These are phyloP conservation scores for Camelina hispida DNA, from an alignment of 345 rosid genomes.

Conservation along the genomic window DNA sequence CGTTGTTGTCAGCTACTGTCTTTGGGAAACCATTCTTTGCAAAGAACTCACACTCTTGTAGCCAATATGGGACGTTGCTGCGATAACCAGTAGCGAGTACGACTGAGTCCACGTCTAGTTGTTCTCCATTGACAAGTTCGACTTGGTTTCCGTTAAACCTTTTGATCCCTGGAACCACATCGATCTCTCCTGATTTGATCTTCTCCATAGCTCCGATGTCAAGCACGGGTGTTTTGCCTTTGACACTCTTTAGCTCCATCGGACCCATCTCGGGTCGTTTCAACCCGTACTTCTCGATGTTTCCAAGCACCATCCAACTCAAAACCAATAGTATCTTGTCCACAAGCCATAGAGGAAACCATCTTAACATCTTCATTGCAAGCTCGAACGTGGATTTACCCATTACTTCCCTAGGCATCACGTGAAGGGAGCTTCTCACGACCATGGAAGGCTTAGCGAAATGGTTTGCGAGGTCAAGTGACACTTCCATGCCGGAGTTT, in stretches of 20 bases:
- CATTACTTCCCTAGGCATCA: constrained; percentile 65
- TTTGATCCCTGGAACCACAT: constrained; percentile 76
- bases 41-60: constrained; percentile 84
- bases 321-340: constrained; percentile 64
- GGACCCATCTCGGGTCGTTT: constrained; percentile 79
- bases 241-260: constrained; percentile 56
- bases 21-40: constrained; percentile 75
- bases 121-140: constrained; percentile 63
- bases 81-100: constrained; percentile 81
- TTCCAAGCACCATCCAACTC: constrained; percentile 65
- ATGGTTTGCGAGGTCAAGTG: constrained; percentile 85
- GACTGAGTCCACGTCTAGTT: constrained; percentile 62
- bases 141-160: constrained; percentile 57
- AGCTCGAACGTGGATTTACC: constrained; percentile 73
- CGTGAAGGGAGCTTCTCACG: constrained; percentile 82
- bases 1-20: constrained; percentile 61
- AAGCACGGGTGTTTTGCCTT: constrained; percentile 81
- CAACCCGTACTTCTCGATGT: constrained; percentile 60
- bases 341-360: constrained; percentile 81
- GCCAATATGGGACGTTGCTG: constrained; percentile 78
- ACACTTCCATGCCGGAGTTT: constrained; percentile 95
- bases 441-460: constrained; percentile 79
- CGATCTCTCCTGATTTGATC: constrained; percentile 68
- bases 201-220: constrained; percentile 78
- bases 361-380: constrained; percentile 57